Percentiles rank a stretch among this genome's conserved stretches.
These are phyloP conservation scores for Hypoxylon sp. DNA, from an alignment of 2,329 filamentous ascomycete species.

Conservation along the genomic window DNA sequence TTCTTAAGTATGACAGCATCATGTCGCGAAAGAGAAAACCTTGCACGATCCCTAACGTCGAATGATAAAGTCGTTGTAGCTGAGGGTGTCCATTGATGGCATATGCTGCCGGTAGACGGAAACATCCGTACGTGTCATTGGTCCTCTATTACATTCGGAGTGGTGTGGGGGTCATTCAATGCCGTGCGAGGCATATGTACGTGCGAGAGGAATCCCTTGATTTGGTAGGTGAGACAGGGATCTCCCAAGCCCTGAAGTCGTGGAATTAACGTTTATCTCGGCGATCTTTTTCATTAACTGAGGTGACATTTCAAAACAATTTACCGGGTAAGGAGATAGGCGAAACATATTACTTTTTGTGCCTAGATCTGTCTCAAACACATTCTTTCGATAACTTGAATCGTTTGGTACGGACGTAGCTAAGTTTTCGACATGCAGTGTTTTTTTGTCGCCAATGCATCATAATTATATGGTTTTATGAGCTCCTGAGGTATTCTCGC, in stretches of 20 bases:
- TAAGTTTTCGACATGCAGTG: background rate
- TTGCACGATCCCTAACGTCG: constrained; percentile 1
- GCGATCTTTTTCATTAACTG: constrained; percentile 32
- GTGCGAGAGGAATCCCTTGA: constrained; percentile 26
- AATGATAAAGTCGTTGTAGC: background rate
- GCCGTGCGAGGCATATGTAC: constrained; percentile 38
- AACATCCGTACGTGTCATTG: constrained; percentile 24
- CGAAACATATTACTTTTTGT: constrained; percentile 32
- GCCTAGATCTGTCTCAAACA: constrained; percentile 22
- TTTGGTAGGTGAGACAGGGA: constrained; percentile 34
- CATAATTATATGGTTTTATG: background rate
- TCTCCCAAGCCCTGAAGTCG: constrained; percentile 23
- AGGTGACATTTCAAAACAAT: constrained; percentile 25
- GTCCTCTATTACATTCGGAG: constrained; percentile 14
- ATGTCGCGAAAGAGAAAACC: background rate
- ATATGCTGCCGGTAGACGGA: constrained; percentile 16
- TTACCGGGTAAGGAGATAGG: constrained; percentile 40
- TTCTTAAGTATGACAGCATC: background rate
- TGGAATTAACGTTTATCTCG: constrained; percentile 39
- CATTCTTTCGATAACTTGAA: constrained; percentile 1
- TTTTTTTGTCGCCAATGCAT: background rate
- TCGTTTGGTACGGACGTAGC: background rate
- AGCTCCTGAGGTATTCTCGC: constrained; percentile 3
- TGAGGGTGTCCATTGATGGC: constrained; percentile 5
- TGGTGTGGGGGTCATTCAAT: constrained; percentile 26